phyloP scores from a whole-genome alignment of 352 stramenopile genomes.

The Lagenidium sp. region DNA sequence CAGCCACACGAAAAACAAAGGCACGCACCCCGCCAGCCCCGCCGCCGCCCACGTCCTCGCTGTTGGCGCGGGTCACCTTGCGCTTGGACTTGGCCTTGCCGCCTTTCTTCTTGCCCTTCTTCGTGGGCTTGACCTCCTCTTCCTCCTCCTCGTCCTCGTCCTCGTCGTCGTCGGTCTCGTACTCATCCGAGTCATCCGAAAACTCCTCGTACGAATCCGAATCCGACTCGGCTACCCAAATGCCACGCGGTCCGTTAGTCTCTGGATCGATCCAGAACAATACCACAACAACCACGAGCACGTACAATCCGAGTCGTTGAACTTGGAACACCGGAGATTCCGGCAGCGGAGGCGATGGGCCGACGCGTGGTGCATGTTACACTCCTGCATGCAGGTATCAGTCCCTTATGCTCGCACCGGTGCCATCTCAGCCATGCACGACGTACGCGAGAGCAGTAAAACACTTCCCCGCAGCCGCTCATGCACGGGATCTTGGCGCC shows the following conservation, averaged over 20 bases:
- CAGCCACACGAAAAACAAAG: too few relatives aligned
- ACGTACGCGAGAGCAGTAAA: slow-evolving; percentile 78
- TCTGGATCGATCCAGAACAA: slow-evolving; percentile 1
- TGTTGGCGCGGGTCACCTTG: slow-evolving; percentile 13
- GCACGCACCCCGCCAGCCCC: not conserved
- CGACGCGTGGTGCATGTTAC: slow-evolving; percentile 83
- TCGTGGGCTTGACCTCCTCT: slow-evolving; percentile 50
- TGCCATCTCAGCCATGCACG: too few relatives aligned
- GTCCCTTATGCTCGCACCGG: too few relatives aligned
- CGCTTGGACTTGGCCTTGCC: slow-evolving; percentile 9
- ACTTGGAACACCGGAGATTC: slow-evolving; percentile 84
- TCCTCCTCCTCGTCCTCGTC: slow-evolving; percentile 40
- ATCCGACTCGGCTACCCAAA: slow-evolving; percentile 44
- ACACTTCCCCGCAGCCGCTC: slow-evolving; percentile 81
- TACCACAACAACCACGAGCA: slow-evolving; percentile 1
- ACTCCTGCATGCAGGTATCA: slow-evolving; percentile 53
- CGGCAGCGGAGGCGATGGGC: slow-evolving; percentile 80
- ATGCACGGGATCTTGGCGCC: slow-evolving; percentile 83
- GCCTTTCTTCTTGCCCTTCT: slow-evolving; percentile 32
- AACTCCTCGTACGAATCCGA: slow-evolving; percentile 56
- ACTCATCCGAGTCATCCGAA: slow-evolving; percentile 59
- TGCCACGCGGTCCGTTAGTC: not conserved
- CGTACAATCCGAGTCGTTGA: slow-evolving; percentile 85
- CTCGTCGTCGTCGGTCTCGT: slow-evolving; percentile 7
- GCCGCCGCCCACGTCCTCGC: slow-evolving; percentile 1